Evolutionary conservation across 768 basidiomycete species (phyloP), one percentile per base, ranked within the genome.

Genomic region (Leccinum subgranulosum): DNA sequence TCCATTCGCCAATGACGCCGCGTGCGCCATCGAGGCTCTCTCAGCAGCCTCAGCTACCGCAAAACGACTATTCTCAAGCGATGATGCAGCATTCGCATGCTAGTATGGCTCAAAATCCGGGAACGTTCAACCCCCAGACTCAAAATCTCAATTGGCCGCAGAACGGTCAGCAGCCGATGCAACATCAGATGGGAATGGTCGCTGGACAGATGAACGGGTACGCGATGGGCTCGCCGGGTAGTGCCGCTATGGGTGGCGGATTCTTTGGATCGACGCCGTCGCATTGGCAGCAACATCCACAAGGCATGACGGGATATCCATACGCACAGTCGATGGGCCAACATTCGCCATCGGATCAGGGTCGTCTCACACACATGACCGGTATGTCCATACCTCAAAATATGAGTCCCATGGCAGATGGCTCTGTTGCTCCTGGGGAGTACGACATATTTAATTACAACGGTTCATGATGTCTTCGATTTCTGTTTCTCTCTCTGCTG

Each of bases 391-490:
- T 69, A 14, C 79, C 79, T 51, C 77, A 76, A 71, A 75, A 77
- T 64, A 75, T 76, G 60, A 72, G 67, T 54, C 74, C 76, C 56
- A 69, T 73, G 55, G 67, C 67, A 64, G 82, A 82, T 64, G 75
- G 74, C 65, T 69, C 73, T 54, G 74, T 72, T 49, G 53, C 58
- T 55, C 57, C 66, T 53, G 75, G 67, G 64, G 85, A 85, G 55
- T 81, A 82, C 63, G 84, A 84, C 60, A 71, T 84, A 60, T 83
- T 85, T 69, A 83, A 81, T 66, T 86, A 85, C 81, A 76, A 72
- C 62, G 74, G 75, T 55, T 77, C 71, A 75, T 74, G 68, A 68
- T 58, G 50, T 53, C 55, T 52, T 39, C 56, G 51, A 65, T 64
- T 52, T 27, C 43, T 25, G 49, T 57, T 59, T 59, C 53, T 39